Conservation (phyloP, 495 filamentous ascomycete genomes). For the Glarea lozoyensis region DNA sequence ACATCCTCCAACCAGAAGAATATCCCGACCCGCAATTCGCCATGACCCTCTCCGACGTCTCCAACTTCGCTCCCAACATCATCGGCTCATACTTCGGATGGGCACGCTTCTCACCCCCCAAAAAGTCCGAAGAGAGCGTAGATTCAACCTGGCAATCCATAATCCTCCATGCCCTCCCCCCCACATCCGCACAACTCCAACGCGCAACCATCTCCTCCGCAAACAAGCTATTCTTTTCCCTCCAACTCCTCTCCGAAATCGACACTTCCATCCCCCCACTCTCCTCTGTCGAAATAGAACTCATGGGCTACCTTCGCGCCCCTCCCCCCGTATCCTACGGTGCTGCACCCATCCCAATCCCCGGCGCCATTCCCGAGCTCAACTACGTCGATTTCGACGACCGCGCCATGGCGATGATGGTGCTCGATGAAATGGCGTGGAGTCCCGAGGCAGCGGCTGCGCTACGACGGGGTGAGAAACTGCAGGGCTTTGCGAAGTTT, state of each 20-base stretch:
- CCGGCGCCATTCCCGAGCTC: slow-evolving; percentile 23
- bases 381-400: slow-evolving; percentile 26
- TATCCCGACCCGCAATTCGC: too few relatives aligned
- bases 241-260: slow-evolving; percentile 40
- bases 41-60: too few relatives aligned
- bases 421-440: slow-evolving; percentile 48
- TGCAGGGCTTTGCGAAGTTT: too few relatives aligned
- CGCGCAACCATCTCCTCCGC: slow-evolving; percentile 28
- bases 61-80: too few relatives aligned
- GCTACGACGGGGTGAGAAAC: too few relatives aligned
- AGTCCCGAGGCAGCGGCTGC: slow-evolving; percentile 30
- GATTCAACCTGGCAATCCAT: slow-evolving; percentile 39
- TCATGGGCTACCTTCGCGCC: slow-evolving; percentile 49
- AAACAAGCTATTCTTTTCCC: slow-evolving; percentile 26
- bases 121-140: slow-evolving; percentile 7
- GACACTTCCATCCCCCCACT: slow-evolving; percentile 28
- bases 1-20: too few relatives aligned
- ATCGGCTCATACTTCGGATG: slow-evolving; percentile 58
- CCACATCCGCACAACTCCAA: slow-evolving; percentile 21
- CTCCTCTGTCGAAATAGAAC: slow-evolving; percentile 35
- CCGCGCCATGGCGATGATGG: slow-evolving; percentile 40
- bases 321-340: too few relatives aligned
- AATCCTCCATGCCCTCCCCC: slow-evolving; percentile 42
- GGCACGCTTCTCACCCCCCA: slow-evolving; percentile 31
- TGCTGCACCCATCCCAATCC: slow-evolving; percentile 4